Percentiles rank a stretch among this genome's conserved stretches.
Evolutionary conservation across 1,139 yeast species (phyloP).

Genomic region (Protomyces lactucae-debilis): DNA sequence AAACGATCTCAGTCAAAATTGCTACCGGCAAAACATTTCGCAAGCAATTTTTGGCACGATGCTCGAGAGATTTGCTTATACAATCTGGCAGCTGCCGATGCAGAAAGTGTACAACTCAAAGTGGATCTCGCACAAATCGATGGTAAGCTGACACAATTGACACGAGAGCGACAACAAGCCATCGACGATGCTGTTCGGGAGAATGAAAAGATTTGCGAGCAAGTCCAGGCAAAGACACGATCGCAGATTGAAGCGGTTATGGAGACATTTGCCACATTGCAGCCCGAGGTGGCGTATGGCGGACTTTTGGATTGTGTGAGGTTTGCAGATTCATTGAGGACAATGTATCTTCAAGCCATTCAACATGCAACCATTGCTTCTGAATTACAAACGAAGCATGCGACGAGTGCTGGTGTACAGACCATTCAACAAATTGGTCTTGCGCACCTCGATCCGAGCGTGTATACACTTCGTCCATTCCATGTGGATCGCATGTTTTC

Average conservation of each 20-base stretch:
- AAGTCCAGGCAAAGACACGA: background rate
- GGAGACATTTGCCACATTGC: background rate
- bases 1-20: slow-evolving; percentile 84
- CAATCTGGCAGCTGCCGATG: slow-evolving; percentile 53
- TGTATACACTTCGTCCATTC: slow-evolving; percentile 8
- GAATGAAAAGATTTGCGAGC: slow-evolving; percentile 11
- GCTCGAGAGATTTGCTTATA: slow-evolving; percentile 54
- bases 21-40: slow-evolving; percentile 84
- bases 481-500: slow-evolving; percentile 62
- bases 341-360: slow-evolving; percentile 10
- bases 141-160: slow-evolving; percentile 2
- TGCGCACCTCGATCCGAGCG: slow-evolving; percentile 8
- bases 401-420: slow-evolving; percentile 14
- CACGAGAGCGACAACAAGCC: background rate
- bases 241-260: background rate
- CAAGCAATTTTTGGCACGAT: slow-evolving; percentile 65
- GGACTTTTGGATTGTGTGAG: slow-evolving; percentile 6
- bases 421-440: slow-evolving; percentile 8
- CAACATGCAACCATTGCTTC: slow-evolving; percentile 1
- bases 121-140: slow-evolving; percentile 31
- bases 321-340: slow-evolving; percentile 2
- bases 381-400: slow-evolving; percentile 3
- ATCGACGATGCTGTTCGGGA: background rate
- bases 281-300: background rate
- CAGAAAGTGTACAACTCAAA: slow-evolving; percentile 49